Conservation (phyloP, 768 basidiomycete genomes). For the Termitomyces sp. region DNA sequence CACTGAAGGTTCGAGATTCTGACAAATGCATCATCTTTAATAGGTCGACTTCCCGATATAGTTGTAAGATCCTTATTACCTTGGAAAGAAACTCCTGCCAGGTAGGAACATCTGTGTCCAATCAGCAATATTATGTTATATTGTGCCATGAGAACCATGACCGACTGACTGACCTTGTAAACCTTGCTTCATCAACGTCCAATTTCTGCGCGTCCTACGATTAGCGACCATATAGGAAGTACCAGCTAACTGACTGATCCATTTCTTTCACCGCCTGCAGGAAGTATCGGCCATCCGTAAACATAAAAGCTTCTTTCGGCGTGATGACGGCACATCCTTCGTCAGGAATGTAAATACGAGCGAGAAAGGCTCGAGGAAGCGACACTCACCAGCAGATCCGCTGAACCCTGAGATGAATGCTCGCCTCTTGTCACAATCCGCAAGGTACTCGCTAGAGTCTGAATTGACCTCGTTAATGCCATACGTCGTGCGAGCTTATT, state of each 20-base stretch:
- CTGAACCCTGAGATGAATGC: slow-evolving; percentile 91
- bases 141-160: not conserved
- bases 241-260: slow-evolving; percentile 50
- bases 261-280: slow-evolving; percentile 89
- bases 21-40: not conserved
- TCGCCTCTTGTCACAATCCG: slow-evolving; percentile 76
- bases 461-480: not conserved
- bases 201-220: slow-evolving; percentile 48
- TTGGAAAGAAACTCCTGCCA: slow-evolving; percentile 86
- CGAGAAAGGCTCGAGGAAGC: not conserved
- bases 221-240: not conserved
- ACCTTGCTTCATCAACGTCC: slow-evolving; percentile 93
- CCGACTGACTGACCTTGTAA: slow-evolving; percentile 49
- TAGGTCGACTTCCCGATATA: not conserved
- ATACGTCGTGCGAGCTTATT: not conserved
- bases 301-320: slow-evolving; percentile 64
- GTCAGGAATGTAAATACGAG: not conserved
- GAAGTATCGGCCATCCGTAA: slow-evolving; percentile 96
- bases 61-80: slow-evolving; percentile 32
- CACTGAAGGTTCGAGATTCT: slow-evolving; percentile 58
- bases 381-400: slow-evolving; percentile 76
- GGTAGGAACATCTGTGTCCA: slow-evolving; percentile 64
- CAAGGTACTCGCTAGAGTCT: slow-evolving; percentile 90
- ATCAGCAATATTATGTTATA: not conserved
- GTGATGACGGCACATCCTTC: slow-evolving; percentile 77